These are phyloP conservation scores for Pythium periplocum DNA, from an alignment of 352 stramenopile genomes.

Conservation along the genomic window DNA sequence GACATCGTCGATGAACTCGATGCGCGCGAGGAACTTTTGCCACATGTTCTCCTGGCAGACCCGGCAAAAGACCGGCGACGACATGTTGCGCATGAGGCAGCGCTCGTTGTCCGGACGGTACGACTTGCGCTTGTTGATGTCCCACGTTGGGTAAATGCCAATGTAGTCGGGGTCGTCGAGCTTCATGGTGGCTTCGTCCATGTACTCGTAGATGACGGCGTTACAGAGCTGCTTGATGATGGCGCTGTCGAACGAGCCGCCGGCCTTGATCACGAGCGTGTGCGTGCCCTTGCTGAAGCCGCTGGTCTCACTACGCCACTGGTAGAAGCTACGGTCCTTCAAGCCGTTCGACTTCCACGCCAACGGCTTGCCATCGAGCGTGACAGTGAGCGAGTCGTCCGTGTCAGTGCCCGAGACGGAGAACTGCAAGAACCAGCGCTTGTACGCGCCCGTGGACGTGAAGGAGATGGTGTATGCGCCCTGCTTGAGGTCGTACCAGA, in stretches of 20 bases:
- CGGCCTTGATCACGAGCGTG: conserved; percentile 23
- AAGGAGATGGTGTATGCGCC: conserved; percentile 27
- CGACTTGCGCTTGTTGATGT: conserved; percentile 24
- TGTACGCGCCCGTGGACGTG: conserved; percentile 25
- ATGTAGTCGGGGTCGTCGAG: conserved; percentile 20
- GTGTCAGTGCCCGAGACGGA: conserved; percentile 24
- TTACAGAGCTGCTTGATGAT: conserved; percentile 35
- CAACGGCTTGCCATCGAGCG: conserved; percentile 19
- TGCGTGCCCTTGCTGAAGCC: conserved; percentile 20
- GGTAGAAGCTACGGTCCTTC: conserved; percentile 28
- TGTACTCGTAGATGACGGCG: conserved; percentile 28
- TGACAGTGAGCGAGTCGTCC: conserved; percentile 22
- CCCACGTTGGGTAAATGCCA: conserved; percentile 27
- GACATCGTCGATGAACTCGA: conserved; percentile 31
- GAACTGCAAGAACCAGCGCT: conserved; percentile 23
- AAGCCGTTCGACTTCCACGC: conserved; percentile 21
- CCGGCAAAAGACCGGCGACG: conserved; percentile 25
- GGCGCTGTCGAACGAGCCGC: conserved; percentile 14
- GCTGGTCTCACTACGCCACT: conserved; percentile 16
- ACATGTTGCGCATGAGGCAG: conserved; percentile 43
- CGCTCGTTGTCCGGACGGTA: conserved; percentile 28
- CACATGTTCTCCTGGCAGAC: conserved; percentile 39
- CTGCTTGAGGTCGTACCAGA: conserved; percentile 29
- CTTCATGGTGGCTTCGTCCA: conserved; percentile 19
- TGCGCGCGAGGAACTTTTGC: conserved; percentile 23